Conservation (phyloP, 345 rosid genomes). For the Sapria himalayana region DNA sequence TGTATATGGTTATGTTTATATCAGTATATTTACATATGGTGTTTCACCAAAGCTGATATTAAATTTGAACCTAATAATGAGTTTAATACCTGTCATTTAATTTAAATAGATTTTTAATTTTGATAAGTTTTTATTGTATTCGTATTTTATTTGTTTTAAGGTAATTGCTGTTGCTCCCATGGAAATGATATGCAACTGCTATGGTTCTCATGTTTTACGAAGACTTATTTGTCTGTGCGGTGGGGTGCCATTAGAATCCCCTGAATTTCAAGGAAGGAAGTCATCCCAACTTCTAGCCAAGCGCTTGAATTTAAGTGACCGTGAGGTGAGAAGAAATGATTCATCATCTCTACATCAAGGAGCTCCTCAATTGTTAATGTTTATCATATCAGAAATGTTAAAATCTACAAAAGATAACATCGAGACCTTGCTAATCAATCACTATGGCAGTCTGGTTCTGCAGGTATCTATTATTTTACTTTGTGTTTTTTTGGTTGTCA, state of each 20-base stretch:
- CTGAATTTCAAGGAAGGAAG: conserved; percentile 45
- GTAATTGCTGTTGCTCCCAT: conserved; percentile 34
- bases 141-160: conserved; percentile 17
- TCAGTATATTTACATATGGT: too few relatives aligned
- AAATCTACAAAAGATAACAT: conserved; percentile 27
- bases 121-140: too few relatives aligned
- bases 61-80: too few relatives aligned
- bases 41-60: too few relatives aligned
- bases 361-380: conserved; percentile 41
- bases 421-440: conserved; percentile 41
- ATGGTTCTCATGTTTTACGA: conserved; percentile 91
- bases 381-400: conserved; percentile 44
- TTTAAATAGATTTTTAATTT: too few relatives aligned
- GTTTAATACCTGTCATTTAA: too few relatives aligned
- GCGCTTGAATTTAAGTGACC: conserved; percentile 44
- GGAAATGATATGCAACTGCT: conserved; percentile 58
- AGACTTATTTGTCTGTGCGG: conserved; percentile 77
- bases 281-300: conserved; percentile 37
- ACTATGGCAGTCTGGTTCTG: conserved; percentile 68
- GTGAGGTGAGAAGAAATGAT: conserved; percentile 16
- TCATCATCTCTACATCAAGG: conserved; percentile 21
- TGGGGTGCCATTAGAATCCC: conserved; percentile 57
- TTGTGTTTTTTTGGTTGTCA: conserved; percentile 1
- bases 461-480: conserved; percentile 26
- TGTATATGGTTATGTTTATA: too few relatives aligned